phyloP scores from a whole-genome alignment of 345 rosid genomes.

The Citrus sp. region DNA sequence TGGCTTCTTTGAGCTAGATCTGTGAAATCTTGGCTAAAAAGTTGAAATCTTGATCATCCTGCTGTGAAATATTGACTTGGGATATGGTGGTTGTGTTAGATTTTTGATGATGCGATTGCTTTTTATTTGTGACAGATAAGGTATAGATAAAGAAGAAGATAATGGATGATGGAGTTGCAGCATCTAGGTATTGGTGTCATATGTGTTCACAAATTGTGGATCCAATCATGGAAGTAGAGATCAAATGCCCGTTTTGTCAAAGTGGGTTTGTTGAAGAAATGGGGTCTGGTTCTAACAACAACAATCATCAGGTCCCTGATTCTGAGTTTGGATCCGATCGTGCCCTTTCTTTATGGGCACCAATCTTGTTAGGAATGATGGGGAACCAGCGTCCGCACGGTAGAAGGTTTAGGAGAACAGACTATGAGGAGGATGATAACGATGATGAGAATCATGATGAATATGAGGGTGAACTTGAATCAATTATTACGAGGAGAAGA shows the following conservation, averaged over 20 bases:
- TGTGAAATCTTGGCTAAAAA: neutral
- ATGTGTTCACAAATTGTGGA: constrained; percentile 66
- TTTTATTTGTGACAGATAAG: constrained; percentile 17
- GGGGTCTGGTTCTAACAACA: constrained; percentile 16
- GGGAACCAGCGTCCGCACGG: constrained; percentile 47
- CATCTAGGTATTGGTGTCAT: constrained; percentile 57
- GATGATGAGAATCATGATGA: constrained; percentile 43
- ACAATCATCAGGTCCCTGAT: constrained; percentile 30
- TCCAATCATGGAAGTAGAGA: constrained; percentile 65
- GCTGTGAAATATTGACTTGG: neutral
- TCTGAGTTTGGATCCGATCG: constrained; percentile 70
- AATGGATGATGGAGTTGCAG: constrained; percentile 50
- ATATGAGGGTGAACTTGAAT: constrained; percentile 65
- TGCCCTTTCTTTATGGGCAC: constrained; percentile 79
- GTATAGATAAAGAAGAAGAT: constrained; percentile 3
- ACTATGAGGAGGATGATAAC: constrained; percentile 48
- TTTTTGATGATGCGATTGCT: neutral
- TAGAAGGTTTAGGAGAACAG: constrained; percentile 54
- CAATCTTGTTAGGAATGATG: constrained; percentile 84
- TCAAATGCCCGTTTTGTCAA: constrained; percentile 81
- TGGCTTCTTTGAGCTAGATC: neutral
- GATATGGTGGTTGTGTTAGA: neutral
- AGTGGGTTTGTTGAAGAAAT: constrained; percentile 60
- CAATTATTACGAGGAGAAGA: constrained; percentile 44
- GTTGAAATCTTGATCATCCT: neutral